Percentiles rank a stretch among this genome's conserved stretches.
These are phyloP conservation scores for Arachis hypogaea DNA, from an alignment of 306 rosid species.

Conservation along the genomic window DNA sequence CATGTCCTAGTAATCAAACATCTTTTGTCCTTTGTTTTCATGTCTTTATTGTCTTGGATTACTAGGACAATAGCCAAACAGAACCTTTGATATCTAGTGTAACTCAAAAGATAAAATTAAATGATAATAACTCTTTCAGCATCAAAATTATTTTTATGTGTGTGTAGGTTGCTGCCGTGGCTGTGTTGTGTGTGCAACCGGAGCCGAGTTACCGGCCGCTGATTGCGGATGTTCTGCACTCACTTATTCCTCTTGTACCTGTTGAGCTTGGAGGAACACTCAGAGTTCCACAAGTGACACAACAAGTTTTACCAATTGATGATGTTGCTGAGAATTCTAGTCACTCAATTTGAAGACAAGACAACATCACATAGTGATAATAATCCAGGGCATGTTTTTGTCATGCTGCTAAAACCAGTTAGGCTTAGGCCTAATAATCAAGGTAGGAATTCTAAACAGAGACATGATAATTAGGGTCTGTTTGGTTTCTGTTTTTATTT, in stretches of 20 bases:
- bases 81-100: too few relatives aligned
- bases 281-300: constrained; percentile 53
- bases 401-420: constrained; percentile 27
- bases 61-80: too few relatives aligned
- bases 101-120: too few relatives aligned
- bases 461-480: constrained; percentile 1
- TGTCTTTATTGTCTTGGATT: too few relatives aligned
- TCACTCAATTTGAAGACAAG: constrained; percentile 27
- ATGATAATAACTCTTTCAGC: not conserved
- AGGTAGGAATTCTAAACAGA: constrained; percentile 10
- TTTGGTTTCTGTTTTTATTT: constrained; percentile 11
- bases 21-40: too few relatives aligned
- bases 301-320: constrained; percentile 28
- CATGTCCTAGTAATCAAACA: too few relatives aligned
- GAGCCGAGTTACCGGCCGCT: constrained; percentile 97
- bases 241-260: constrained; percentile 90
- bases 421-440: not conserved
- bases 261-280: constrained; percentile 93
- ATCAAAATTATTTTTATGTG: not conserved
- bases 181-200: constrained; percentile 93
- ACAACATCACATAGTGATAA: not conserved
- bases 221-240: constrained; percentile 92
- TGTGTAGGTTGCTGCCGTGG: constrained; percentile 95
- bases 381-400: constrained; percentile 31
- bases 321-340: constrained; percentile 34